Conservation (phyloP, 2,329 filamentous ascomycete genomes). For the Biscogniauxia sp. region DNA sequence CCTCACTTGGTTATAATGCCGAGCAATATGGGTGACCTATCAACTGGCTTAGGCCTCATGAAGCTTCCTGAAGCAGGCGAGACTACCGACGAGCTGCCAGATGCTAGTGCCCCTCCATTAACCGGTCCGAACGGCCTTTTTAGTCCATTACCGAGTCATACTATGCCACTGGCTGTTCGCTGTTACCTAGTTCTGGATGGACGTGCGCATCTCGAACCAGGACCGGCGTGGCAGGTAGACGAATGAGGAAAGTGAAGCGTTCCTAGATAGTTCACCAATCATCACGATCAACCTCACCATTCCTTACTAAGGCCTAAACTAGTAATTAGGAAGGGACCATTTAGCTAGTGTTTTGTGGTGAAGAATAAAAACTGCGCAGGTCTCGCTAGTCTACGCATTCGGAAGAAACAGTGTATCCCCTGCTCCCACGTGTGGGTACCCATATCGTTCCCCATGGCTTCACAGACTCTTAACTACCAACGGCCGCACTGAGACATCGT, state of each 20-base stretch:
- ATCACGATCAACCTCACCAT: neutral
- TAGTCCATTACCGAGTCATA: neutral
- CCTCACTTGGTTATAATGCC: neutral
- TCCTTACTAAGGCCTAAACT: neutral
- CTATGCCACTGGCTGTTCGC: neutral
- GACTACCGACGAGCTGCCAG: neutral
- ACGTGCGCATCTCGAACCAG: neutral
- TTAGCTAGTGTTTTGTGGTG: neutral
- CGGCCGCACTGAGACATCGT: neutral
- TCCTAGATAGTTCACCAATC: neutral
- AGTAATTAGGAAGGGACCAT: neutral
- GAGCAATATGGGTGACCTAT: neutral
- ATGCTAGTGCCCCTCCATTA: neutral
- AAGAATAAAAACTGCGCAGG: neutral
- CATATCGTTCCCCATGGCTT: neutral
- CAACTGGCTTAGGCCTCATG: neutral
- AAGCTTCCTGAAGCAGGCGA: neutral
- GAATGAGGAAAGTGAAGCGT: neutral
- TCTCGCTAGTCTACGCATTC: neutral
- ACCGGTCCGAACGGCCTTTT: slow-evolving; percentile 1
- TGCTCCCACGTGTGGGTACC: neutral
- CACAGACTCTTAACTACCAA: neutral
- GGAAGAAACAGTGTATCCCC: neutral
- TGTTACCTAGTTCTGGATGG: neutral
- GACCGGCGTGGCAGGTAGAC: neutral